These are phyloP conservation scores for Penicillium olsonii DNA, from an alignment of 2,329 filamentous ascomycete genomes.

Conservation along the genomic window DNA sequence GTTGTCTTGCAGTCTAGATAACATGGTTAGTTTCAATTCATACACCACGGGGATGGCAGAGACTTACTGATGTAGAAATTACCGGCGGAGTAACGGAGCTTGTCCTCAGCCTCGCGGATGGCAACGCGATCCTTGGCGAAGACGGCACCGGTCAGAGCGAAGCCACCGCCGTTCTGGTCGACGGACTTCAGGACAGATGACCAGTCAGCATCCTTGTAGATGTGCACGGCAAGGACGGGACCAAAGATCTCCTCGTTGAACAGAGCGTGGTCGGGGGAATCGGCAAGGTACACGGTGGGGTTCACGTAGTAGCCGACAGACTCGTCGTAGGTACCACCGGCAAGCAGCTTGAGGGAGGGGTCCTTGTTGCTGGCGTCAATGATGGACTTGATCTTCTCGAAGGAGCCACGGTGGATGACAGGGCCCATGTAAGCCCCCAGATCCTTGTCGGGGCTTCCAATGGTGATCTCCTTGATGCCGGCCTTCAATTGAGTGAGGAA, in stretches of 20 bases:
- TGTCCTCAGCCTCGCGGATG: constrained; percentile 38
- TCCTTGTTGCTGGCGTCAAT: constrained; percentile 79
- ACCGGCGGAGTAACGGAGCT: constrained; percentile 40
- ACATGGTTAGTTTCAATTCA: not conserved
- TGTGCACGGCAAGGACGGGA: constrained; percentile 69
- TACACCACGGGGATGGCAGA: not conserved
- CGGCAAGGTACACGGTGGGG: constrained; percentile 76
- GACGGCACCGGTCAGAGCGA: constrained; percentile 42
- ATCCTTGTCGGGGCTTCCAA: constrained; percentile 53
- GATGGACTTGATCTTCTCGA: constrained; percentile 72
- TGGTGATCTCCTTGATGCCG: constrained; percentile 67
- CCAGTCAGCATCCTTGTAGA: constrained; percentile 74
- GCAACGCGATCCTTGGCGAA: constrained; percentile 42
- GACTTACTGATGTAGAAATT: constrained; percentile 46
- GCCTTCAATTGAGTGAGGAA: constrained; percentile 66
- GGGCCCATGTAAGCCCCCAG: constrained; percentile 73
- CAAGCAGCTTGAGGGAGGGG: constrained; percentile 66
- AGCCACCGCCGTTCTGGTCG: constrained; percentile 35
- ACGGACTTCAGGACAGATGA: constrained; percentile 52
- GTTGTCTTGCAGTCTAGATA: constrained; percentile 51
- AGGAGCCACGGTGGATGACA: constrained; percentile 76
- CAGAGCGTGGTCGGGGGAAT: constrained; percentile 69
- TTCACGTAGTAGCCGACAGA: constrained; percentile 77
- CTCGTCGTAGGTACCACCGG: constrained; percentile 73
- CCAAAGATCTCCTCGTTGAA: constrained; percentile 79